These are phyloP conservation scores for Ustilago cynodontis DNA, from an alignment of 1,284 basidiomycete genomes.

Conservation along the genomic window DNA sequence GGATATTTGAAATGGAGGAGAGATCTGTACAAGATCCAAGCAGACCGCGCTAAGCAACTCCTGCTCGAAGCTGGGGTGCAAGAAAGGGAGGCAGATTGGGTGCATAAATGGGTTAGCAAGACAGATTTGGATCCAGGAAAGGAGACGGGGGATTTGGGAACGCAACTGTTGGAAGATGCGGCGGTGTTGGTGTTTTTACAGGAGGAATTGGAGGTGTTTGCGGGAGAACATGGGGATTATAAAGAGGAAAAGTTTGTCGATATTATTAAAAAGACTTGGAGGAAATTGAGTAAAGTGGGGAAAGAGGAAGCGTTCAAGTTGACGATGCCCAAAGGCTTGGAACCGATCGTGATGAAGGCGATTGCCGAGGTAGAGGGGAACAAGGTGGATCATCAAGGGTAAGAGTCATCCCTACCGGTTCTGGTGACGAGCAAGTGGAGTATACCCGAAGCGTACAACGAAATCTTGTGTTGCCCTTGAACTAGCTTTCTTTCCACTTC, in stretches of 20 bases:
- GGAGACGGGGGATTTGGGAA: constrained; percentile 51
- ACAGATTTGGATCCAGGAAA: constrained; percentile 60
- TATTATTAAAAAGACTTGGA: constrained; percentile 67
- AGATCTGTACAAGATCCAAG: constrained; percentile 63
- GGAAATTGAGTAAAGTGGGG: constrained; percentile 58
- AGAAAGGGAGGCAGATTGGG: constrained; percentile 45
- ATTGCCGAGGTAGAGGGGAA: constrained; percentile 49
- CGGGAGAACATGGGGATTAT: constrained; percentile 55
- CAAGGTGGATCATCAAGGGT: constrained; percentile 28
- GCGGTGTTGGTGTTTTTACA: constrained; percentile 66
- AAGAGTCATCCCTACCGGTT: constrained; percentile 16
- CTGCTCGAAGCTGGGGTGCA: constrained; percentile 51
- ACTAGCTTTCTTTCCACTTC: constrained; percentile 24
- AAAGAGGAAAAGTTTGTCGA: constrained; percentile 62
- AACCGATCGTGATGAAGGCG: constrained; percentile 40
- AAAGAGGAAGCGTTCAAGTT: constrained; percentile 63
- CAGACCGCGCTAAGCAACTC: constrained; percentile 53
- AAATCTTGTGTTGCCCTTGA: constrained; percentile 26
- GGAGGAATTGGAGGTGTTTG: constrained; percentile 60
- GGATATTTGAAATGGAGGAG: constrained; percentile 67
- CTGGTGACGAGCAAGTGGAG: background rate
- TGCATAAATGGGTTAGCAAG: constrained; percentile 64
- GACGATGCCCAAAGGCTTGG: constrained; percentile 60
- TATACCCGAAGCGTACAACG: constrained; percentile 1
- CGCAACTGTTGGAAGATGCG: constrained; percentile 64